Evolutionary conservation across 202 grass and related monocot genomes (phyloP), one percentile per base, ranked within the genome.

Genomic region (Hordeum pubiflorum): DNA sequence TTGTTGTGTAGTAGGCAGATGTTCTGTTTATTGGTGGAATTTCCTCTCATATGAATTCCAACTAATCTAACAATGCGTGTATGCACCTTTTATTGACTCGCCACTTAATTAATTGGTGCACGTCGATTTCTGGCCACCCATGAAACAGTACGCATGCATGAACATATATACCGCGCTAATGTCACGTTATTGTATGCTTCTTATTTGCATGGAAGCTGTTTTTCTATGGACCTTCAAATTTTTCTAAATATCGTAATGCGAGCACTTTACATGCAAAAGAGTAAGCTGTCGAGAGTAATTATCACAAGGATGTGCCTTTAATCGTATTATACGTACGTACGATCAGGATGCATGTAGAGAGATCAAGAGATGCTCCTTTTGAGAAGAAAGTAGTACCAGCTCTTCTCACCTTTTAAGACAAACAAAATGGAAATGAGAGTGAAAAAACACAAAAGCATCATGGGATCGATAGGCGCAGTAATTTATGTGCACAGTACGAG

Each of bases 391-490:
- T 46, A 63, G 77, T 55, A 79, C 44, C 50, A 54, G 15, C 50
- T 39, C 52, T 82, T 83, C 74, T 62, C 36, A 59, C 63, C 70
- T 65, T 84, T 90, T 84, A 80, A 84, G 72, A 84, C 27, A 55
- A 34, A n/a, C 11, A 67, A 64, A 32, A 39, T 82, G 69, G 18
- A 83, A 66, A 73, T n/a, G 9, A n/a, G 24, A 20, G 18, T 26
- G 33, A 73, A 82, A 82, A 86, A 73, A 72, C 63, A 78, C 37
- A 61, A 55, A 82, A 86, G 74, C 79, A 63, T 84, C 78, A 87
- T 82, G 79, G 87, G 87, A 86, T 83, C 65, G 69, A 33, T 54
- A 67, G 37, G 81, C 40, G 46, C 77, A 74, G 41, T 90, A 66
- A 82, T 77, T 77, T 74, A 77, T 67, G 58, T 50, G 37, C 23